Conservation (phyloP, 176 grass and related monocot species). For the Aechmea fasciata region DNA sequence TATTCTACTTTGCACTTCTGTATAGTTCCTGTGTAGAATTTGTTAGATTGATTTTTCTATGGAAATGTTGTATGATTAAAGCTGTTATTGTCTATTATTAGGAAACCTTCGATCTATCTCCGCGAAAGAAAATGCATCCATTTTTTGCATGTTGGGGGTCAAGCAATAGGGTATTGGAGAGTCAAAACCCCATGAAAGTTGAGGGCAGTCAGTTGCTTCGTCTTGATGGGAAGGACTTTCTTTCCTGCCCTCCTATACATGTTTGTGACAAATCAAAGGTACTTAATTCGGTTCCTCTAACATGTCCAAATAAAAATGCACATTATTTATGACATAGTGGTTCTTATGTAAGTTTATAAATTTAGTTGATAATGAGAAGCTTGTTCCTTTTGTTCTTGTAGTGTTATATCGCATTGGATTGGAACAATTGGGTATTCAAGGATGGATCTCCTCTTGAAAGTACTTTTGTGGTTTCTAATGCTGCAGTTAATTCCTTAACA, state of each 20-base stretch:
- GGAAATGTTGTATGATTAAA: constrained; percentile 8
- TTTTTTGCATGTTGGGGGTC: constrained; percentile 59
- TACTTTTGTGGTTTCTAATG: constrained; percentile 36
- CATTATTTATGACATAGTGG: constrained; percentile 2
- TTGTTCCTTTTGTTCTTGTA: constrained; percentile 19
- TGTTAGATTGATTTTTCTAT: constrained; percentile 10
- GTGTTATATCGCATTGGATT: constrained; percentile 39
- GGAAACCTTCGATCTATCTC: constrained; percentile 76
- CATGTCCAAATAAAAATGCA: constrained; percentile 20
- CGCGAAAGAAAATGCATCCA: constrained; percentile 76
- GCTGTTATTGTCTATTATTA: constrained; percentile 26
- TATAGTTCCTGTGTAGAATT: constrained; percentile 10
- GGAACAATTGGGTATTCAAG: constrained; percentile 57
- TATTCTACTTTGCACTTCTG: not conserved
- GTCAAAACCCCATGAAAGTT: constrained; percentile 30
- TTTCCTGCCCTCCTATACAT: constrained; percentile 65
- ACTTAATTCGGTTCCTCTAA: constrained; percentile 12
- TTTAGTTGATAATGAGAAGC: not conserved
- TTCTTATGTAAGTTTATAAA: not conserved
- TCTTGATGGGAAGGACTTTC: constrained; percentile 28
- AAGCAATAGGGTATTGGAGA: constrained; percentile 32
- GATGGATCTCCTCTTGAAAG: constrained; percentile 34
- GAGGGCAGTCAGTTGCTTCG: constrained; percentile 17
- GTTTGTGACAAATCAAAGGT: constrained; percentile 58
- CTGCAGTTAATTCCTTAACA: constrained; percentile 40